Evolutionary conservation across 305 asterid species (phyloP), one percentile per base, ranked within the genome.

Genomic region (Stenogyne calaminthoides): DNA sequence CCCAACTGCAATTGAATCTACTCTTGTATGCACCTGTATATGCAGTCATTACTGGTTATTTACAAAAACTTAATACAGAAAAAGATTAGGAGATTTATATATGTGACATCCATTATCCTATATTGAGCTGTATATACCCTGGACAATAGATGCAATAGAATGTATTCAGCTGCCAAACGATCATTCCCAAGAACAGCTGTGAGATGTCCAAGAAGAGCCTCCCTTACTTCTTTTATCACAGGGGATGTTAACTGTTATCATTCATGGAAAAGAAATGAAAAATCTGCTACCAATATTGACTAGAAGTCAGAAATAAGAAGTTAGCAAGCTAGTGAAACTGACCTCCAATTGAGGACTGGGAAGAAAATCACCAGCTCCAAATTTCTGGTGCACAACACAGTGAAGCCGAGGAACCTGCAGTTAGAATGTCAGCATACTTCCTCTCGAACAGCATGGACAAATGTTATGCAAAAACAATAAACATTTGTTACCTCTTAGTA

Each of bases 361-460:
- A 75, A 95, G 83, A 64, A 89, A 87, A 86, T 90, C 98, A 74
- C 69, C 71, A 60, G 12, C 77, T 19, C 75, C 82, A 79, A 92
- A 94, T 83, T 90, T 92, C 78, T 84, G 82, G 86, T 87, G 87
- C 51, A 81, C 75, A 65, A 89, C 78, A 81, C 98, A 95, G 77
- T 95, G 98, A 70, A 95, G 88, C 18, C 94, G 88, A 67, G 99
- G 98, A 47, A 90, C 98, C 96, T 95, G 84, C 78, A 69, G 51
- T 73, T 20, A 72, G 69, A 78, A 40, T 18, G 58, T 25, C 20
- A 64, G 55, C 73, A 55, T 19, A 61, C 20, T 18, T 70, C 32
- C 1, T 44, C 12, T 11, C 51, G 3, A 3, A 44, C 2, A 4
- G 5, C 3, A 14, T 12, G 12, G 18, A 46, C 18, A n/a, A 46